Evolutionary conservation across 169 alveolate genomes (phyloP), one percentile per base, ranked within the genome.

Genomic region (Cryptosporidium andersoni): DNA sequence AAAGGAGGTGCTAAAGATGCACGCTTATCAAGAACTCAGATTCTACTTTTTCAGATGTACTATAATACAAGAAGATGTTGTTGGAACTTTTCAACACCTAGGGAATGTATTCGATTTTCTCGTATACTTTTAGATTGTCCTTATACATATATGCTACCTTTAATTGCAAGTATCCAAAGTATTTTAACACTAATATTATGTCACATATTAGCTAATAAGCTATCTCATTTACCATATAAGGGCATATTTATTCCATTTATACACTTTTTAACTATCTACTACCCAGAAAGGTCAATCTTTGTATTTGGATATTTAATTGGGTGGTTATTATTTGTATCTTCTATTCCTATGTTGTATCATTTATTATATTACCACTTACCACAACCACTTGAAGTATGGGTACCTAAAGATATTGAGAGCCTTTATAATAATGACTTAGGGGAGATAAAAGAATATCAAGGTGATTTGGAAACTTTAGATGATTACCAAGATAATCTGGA

Each of bases 361-460:
- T 36, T 74, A 42, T 64, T 74, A 25, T 74, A 58, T 36, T 74
- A 74, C 34, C 85, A 74, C 8, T 64, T 74, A n/a, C 85, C 85
- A 1, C 85, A 74, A 51, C 85, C 85, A 56, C 68, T 74, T 6
- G 85, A 74, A 49, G 85, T 74, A n/a, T 74, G 85, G 85, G 68
- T 74, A 34, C 55, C 85, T 43, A 66, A 5, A 37, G 74, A 36
- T 74, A 74, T 48, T 74, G 25, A 25, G 25, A 25, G 25, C 25
- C 25, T 25, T 25, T 25, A 25, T 25, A 25, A 25, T 25, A 25
- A 25, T 25, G 25, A 25, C 25, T 25, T 0, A 25, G 25, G 25
- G 25, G 0, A 25, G 25, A 25, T 25, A 25, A 25, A 25, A 25
- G 25, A 25, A 25, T 25, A 25, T 0, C 25, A 25, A 25, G 25